A percentile compares a stretch with the other conserved stretches of the same genome.
Conservation (phyloP, 345 rosid species). For the Reutealis trisperma region DNA sequence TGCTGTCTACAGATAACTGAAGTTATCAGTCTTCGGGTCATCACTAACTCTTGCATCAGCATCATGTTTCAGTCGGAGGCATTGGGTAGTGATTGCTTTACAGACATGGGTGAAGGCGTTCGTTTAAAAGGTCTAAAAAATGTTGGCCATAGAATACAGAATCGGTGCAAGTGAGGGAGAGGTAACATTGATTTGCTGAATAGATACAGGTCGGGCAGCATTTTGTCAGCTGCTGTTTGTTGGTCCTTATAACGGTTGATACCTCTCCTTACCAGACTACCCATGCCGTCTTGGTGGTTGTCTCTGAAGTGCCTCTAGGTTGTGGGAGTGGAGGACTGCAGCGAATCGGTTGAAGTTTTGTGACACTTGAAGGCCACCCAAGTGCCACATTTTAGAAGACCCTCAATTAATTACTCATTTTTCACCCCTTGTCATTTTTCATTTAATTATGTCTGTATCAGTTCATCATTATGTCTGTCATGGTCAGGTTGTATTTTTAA, state of each 20-base stretch:
- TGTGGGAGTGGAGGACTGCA: slow-evolving; percentile 15
- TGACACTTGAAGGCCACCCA: slow-evolving; percentile 23
- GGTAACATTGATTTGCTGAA: neutral
- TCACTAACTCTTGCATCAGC: slow-evolving; percentile 55
- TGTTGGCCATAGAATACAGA: slow-evolving; percentile 24
- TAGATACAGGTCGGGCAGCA: slow-evolving; percentile 19
- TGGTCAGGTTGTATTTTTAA: slow-evolving; percentile 29
- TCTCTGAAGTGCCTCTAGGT: slow-evolving; percentile 15
- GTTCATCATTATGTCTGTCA: slow-evolving; percentile 23
- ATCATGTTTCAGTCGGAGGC: slow-evolving; percentile 36
- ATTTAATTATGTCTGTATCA: slow-evolving; percentile 25
- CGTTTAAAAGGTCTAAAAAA: slow-evolving; percentile 1
- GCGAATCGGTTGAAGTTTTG: slow-evolving; percentile 20
- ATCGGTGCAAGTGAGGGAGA: slow-evolving; percentile 13
- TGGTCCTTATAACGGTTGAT: slow-evolving; percentile 3
- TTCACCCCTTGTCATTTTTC: neutral
- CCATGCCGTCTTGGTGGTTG: slow-evolving; percentile 11
- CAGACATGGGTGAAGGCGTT: slow-evolving; percentile 18
- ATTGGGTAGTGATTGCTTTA: slow-evolving; percentile 16
- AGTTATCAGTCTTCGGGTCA: slow-evolving; percentile 36
- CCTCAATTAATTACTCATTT: slow-evolving; percentile 19
- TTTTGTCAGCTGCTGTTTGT: slow-evolving; percentile 4
- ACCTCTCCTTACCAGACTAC: slow-evolving; percentile 11
- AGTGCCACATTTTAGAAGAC: slow-evolving; percentile 21
- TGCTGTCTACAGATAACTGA: slow-evolving; percentile 42